A percentile compares a stretch with the other conserved stretches of the same genome.
These are phyloP conservation scores for Diaporthe citri DNA, from an alignment of 2,329 filamentous ascomycete species.

Conservation along the genomic window DNA sequence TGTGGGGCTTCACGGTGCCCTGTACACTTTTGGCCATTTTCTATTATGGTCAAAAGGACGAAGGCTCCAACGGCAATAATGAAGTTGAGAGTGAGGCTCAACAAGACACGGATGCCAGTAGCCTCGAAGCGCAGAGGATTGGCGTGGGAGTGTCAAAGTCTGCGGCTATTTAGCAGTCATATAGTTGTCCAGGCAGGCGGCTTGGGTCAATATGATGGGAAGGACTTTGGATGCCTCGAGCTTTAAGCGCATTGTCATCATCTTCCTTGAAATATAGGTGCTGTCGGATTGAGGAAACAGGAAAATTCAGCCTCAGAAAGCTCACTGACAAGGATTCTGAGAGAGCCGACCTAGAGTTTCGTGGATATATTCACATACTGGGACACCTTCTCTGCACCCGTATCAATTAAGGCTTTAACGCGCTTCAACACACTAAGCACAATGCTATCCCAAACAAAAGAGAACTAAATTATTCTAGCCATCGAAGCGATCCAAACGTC, in stretches of 20 bases:
- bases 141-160: neutral
- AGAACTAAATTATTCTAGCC: no score
- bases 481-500: no score
- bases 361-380: no score
- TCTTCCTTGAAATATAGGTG: no score
- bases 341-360: neutral
- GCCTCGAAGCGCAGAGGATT: neutral
- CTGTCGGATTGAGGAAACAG: neutral
- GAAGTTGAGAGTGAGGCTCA: neutral
- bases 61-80: neutral
- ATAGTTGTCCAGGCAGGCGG: neutral
- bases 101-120: neutral
- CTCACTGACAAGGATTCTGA: neutral
- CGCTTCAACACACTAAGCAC: no score
- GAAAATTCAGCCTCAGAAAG: neutral
- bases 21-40: constrained; percentile 29
- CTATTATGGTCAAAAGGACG: constrained; percentile 2
- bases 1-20: constrained; percentile 47
- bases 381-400: no score
- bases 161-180: neutral
- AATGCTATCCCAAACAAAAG: no score
- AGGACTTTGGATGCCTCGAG: neutral
- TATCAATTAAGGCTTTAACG: no score
- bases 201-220: neutral
- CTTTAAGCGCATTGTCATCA: neutral